A percentile compares a stretch with the other conserved stretches of the same genome.
phyloP scores from a whole-genome alignment of 2,329 filamentous ascomycete species.

The Neofusicoccum umdonicola region DNA sequence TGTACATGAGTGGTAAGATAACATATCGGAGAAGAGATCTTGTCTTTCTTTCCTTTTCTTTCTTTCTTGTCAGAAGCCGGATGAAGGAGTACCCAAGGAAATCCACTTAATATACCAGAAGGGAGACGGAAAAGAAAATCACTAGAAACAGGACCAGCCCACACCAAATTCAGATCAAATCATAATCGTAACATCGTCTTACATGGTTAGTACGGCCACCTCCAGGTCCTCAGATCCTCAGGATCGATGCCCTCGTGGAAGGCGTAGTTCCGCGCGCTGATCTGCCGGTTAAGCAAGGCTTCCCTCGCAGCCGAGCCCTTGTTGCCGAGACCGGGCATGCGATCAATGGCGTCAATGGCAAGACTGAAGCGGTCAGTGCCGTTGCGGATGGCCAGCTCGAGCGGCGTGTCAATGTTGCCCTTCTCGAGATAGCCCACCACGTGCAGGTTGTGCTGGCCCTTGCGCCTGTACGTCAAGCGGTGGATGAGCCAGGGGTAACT shows the following conservation, averaged over 20 bases:
- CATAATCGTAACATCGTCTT: background rate
- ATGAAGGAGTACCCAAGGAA: background rate
- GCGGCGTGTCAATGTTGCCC: slow-evolving; percentile 78
- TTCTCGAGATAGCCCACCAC: slow-evolving; percentile 81
- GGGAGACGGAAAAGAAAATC: background rate
- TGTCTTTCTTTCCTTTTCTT: background rate
- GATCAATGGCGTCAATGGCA: slow-evolving; percentile 73
- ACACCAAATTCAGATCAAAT: background rate
- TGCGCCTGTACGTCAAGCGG: slow-evolving; percentile 72
- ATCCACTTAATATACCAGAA: background rate
- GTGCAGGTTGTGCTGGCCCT: slow-evolving; percentile 65
- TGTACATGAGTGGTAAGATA: too few species aligned
- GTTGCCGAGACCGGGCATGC: slow-evolving; percentile 62
- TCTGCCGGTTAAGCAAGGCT: slow-evolving; percentile 62
- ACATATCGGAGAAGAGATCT: background rate
- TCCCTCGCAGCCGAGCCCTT: slow-evolving; percentile 62
- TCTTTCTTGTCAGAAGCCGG: background rate
- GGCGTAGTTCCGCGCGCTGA: slow-evolving; percentile 61
- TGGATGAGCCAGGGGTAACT: slow-evolving; percentile 79
- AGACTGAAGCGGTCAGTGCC: slow-evolving; percentile 74
- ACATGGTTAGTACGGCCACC: slow-evolving; percentile 52
- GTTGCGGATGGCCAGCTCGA: slow-evolving; percentile 76
- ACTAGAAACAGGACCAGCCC: background rate
- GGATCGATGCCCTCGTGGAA: slow-evolving; percentile 70
- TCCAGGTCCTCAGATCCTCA: slow-evolving; percentile 63